phyloP scores from a whole-genome alignment of 495 filamentous ascomycete species.

The Penicillium pulvis region DNA sequence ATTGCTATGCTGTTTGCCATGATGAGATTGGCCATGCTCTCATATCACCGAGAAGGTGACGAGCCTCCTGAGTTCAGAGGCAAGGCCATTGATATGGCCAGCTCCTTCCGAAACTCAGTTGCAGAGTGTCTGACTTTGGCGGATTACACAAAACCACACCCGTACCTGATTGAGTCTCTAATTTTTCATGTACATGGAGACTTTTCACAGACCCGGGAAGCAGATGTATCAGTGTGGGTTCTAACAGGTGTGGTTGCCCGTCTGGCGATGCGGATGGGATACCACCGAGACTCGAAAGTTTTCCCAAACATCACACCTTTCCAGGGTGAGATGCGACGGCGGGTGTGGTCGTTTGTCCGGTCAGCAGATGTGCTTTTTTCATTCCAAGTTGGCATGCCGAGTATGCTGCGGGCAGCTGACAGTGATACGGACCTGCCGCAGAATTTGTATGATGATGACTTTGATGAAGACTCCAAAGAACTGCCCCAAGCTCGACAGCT shows the following conservation, averaged over 20 bases:
- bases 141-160: conserved; percentile 86
- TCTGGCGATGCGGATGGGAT: conserved; percentile 91
- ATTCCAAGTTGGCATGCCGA: conserved; percentile 87
- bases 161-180: conserved; percentile 86
- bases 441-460: conserved; percentile 94
- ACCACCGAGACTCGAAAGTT: conserved; percentile 86
- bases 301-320: conserved; percentile 83
- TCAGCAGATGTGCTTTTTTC: conserved; percentile 85
- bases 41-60: conserved; percentile 86
- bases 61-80: conserved; percentile 81
- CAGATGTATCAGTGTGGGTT: conserved; percentile 81
- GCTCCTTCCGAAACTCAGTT: conserved; percentile 75
- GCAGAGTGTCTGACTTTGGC: conserved; percentile 85
- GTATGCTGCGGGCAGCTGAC: conserved; percentile 80
- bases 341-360: conserved; percentile 85
- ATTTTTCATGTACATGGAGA: conserved; percentile 84
- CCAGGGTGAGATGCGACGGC: conserved; percentile 86
- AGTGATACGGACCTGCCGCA: conserved; percentile 84
- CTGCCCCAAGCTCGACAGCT: conserved; percentile 74
- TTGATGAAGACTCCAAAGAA: conserved; percentile 73
- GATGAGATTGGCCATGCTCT: conserved; percentile 87
- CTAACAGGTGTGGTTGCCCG: conserved; percentile 78
- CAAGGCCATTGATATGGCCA: conserved; percentile 74
- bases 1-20: conserved; percentile 86
- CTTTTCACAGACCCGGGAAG: conserved; percentile 74